A percentile compares a stretch with the other conserved stretches of the same genome.
These are phyloP conservation scores for Linaria vulgaris DNA, from an alignment of 257 asterid genomes.

Conservation along the genomic window DNA sequence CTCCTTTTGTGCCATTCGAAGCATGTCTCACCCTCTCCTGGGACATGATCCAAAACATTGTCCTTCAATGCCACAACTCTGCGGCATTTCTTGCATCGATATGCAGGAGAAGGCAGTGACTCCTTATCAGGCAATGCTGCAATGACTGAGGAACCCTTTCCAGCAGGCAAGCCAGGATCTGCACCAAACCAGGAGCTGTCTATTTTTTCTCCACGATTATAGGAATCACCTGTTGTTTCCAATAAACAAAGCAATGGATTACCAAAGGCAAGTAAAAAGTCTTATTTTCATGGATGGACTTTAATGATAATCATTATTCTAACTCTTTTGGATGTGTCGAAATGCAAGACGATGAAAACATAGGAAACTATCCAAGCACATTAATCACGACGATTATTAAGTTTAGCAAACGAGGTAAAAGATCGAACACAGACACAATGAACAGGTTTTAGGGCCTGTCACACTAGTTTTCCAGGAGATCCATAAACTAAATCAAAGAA, in stretches of 20 bases:
- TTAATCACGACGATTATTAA: too few relatives aligned
- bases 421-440: too few relatives aligned
- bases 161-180: slow-evolving; percentile 77
- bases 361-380: too few relatives aligned
- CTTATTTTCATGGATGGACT: not conserved
- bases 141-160: slow-evolving; percentile 38
- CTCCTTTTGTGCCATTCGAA: slow-evolving; percentile 89
- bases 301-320: not conserved
- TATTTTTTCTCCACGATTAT: slow-evolving; percentile 88
- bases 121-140: slow-evolving; percentile 40
- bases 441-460: too few relatives aligned
- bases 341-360: slow-evolving; percentile 5
- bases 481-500: too few relatives aligned
- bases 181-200: slow-evolving; percentile 67
- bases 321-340: not conserved
- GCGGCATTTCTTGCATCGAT: slow-evolving; percentile 94
- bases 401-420: too few relatives aligned
- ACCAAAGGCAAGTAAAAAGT: not conserved
- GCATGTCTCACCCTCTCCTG: slow-evolving; percentile 90
- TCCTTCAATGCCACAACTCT: slow-evolving; percentile 80
- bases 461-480: too few relatives aligned
- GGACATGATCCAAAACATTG: slow-evolving; percentile 78
- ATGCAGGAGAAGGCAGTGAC: slow-evolving; percentile 35
- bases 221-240: slow-evolving; percentile 66
- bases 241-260: slow-evolving; percentile 12